Conservation (phyloP, 2,329 filamentous ascomycete genomes). For the Penicillium sp. region DNA sequence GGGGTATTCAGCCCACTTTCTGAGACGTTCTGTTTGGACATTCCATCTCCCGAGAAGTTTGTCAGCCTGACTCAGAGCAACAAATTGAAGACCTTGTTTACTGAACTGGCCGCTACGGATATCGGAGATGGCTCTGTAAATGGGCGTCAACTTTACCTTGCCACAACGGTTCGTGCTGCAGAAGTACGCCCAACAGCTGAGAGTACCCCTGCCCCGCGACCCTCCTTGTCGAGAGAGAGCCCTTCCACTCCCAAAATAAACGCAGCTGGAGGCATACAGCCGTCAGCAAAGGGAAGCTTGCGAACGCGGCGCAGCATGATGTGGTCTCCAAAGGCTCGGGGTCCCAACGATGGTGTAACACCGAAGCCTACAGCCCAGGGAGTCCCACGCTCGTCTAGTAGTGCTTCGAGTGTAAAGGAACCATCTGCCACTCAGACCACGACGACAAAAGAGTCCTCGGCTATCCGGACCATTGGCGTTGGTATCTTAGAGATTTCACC, state of each 20-base stretch:
- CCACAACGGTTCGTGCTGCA: conserved; percentile 73
- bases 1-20: conserved; percentile 69
- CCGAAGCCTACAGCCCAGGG: conserved; percentile 28
- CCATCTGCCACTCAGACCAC: conserved; percentile 21
- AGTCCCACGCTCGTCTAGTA: conserved; percentile 34
- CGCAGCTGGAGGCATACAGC: conserved; percentile 28
- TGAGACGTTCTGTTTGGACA: conserved; percentile 78
- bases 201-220: conserved; percentile 25
- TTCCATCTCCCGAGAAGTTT: conserved; percentile 73
- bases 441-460: conserved; percentile 36
- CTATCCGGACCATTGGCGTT: conserved; percentile 72
- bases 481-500: conserved; percentile 76
- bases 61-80: conserved; percentile 64
- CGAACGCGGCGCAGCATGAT: conserved; percentile 48
- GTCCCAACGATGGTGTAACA: conserved; percentile 28
- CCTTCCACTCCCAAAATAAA: conserved; percentile 27
- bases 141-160: conserved; percentile 75
- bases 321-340: conserved; percentile 40
- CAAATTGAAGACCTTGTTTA: conserved; percentile 81
- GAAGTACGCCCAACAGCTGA: conserved; percentile 44
- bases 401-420: conserved; percentile 30
- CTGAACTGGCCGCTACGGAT: conserved; percentile 78
- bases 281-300: conserved; percentile 37
- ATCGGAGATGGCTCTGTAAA: conserved; percentile 61
- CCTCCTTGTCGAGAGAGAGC: conserved; percentile 38